phyloP scores from a whole-genome alignment of 371 early-diverging fungal species.

The Apophysomyces trapeziformis region DNA sequence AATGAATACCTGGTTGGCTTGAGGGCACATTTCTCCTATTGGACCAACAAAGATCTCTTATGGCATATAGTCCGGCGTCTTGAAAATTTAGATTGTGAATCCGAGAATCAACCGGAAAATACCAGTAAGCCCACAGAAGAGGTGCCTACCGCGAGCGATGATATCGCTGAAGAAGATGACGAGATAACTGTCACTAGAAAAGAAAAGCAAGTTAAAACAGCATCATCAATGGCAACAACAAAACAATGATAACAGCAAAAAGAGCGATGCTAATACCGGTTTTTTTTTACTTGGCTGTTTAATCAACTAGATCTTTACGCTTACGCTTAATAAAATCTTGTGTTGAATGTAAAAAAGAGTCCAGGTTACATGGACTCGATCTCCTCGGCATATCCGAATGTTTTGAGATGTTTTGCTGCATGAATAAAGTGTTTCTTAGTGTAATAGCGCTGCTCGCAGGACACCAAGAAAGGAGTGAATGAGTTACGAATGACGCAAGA shows the following conservation, averaged over 20 bases:
- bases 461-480: no score
- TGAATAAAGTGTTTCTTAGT: no score
- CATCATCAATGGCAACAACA: no score
- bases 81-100: slow-evolving; percentile 27
- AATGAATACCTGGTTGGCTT: slow-evolving; percentile 57
- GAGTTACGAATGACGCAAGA: no score
- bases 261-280: not conserved
- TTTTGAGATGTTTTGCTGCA: no score
- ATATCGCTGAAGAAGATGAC: not conserved
- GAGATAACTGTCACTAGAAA: not conserved
- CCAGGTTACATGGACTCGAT: no score
- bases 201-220: not conserved
- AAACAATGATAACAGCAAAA: no score
- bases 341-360: no score
- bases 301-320: no score
- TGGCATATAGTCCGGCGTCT: slow-evolving; percentile 54
- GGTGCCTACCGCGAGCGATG: not conserved
- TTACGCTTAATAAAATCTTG: no score
- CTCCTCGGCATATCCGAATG: no score
- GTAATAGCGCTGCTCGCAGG: no score
- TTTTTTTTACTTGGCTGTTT: not conserved
- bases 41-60: slow-evolving; percentile 55
- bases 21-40: slow-evolving; percentile 56
- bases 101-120: not conserved
- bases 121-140: not conserved